Evolutionary conservation across 495 filamentous ascomycete species (phyloP), one percentile per base, ranked within the genome.

Genomic region (Aspergillus baeticus): DNA sequence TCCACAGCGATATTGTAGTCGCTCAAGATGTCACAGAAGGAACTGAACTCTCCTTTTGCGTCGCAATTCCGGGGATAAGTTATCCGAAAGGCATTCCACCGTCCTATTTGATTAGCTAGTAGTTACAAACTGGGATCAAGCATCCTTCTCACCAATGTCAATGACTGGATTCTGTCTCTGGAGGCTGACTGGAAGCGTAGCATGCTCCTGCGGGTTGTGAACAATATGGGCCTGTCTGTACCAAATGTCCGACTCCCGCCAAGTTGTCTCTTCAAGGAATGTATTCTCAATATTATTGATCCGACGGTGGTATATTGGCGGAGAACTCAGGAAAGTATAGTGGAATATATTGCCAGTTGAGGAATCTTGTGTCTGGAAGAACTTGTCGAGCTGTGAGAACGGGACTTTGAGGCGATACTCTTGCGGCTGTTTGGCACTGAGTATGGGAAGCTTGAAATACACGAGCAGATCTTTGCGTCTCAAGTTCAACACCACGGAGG

Each of bases 241-340:
- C 92, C 92, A 98, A 8, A 80, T 69, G 59, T 92, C 84, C 20
- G 71, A 71, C 13, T 87, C 84, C 29, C 65, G 76, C 92, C 92
- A 97, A 34, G 26, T 69, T 13, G 49, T 69, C 0, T 65, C 55
- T 8, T 66, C 66, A 13, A 72, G 77, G 49, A 81, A 77, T 0
- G 72, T 73, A 23, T 45, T 57, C 2, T 39, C 59, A 14, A 69
- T 62, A 26, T 84, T 63, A 1, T 69, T 61, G 6, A 78, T 66
- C 56, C 84, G 83, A 54, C 80, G 76, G 61, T 79, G 91, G 60
- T 84, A 86, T 2, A 80, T 58, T 0, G 92, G 87, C 5, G 94
- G 85, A 29, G 77, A 80, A 5, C 81, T 74, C 20, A 94, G 65
- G 0, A 81, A 67, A 13, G 91, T 82, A 10, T 91, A 62, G 5